Percentiles rank a stretch among this genome's conserved stretches.
Evolutionary conservation across 1,139 yeast species (phyloP).

Genomic region (Suhomyces wounanorum): DNA sequence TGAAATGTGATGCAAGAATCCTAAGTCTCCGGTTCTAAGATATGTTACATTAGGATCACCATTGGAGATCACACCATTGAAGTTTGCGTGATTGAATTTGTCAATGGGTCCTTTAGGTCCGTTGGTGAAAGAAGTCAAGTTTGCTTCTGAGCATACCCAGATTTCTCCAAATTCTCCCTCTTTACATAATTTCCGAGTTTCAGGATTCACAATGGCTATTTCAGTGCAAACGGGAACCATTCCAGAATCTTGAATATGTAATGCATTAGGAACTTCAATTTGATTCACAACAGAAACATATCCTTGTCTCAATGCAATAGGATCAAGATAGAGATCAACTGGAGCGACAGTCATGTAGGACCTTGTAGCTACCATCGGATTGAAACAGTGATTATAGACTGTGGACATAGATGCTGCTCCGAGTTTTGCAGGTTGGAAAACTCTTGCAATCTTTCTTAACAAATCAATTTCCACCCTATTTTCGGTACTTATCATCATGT

Average conservation of each 20-base stretch:
- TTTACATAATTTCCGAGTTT: constrained; percentile 72
- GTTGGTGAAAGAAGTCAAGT: constrained; percentile 61
- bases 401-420: constrained; percentile 73
- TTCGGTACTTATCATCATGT: constrained; percentile 80
- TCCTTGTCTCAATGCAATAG: constrained; percentile 87
- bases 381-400: constrained; percentile 75
- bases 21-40: constrained; percentile 90
- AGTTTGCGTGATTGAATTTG: constrained; percentile 43
- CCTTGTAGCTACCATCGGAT: constrained; percentile 82
- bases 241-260: constrained; percentile 90
- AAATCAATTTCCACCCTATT: constrained; percentile 70
- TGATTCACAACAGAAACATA: constrained; percentile 79
- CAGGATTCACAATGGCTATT: constrained; percentile 93
- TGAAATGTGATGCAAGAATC: constrained; percentile 78
- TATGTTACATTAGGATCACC: constrained; percentile 68
- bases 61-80: constrained; percentile 56
- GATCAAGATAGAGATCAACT: constrained; percentile 82
- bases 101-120: constrained; percentile 54
- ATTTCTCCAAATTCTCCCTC: constrained; percentile 98
- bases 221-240: constrained; percentile 95
- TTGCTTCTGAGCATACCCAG: constrained; percentile 93
- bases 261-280: constrained; percentile 62
- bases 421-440: constrained; percentile 65
- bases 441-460: constrained; percentile 60
- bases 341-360: constrained; percentile 91